These are phyloP conservation scores for Colletotrichum sp. DNA, from an alignment of 2,329 filamentous ascomycete genomes.

Conservation along the genomic window DNA sequence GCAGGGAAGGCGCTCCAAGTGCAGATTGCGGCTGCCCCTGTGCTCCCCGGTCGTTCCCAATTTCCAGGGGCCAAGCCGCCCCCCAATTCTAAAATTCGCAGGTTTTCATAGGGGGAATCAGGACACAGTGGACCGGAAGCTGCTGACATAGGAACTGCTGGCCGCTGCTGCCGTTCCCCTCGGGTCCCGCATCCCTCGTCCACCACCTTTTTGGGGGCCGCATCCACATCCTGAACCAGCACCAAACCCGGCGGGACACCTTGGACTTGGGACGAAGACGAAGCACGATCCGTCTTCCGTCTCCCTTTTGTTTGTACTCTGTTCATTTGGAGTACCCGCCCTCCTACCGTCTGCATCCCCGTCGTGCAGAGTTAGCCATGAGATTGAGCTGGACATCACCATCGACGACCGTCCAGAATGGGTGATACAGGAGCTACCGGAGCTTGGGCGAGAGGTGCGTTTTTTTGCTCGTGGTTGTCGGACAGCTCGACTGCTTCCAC, in stretches of 20 bases:
- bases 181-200: not conserved
- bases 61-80: constrained; percentile 2
- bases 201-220: not conserved
- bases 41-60: not conserved
- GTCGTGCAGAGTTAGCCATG: constrained; percentile 12
- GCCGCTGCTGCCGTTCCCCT: not conserved
- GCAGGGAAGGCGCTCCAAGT: not conserved
- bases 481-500: not conserved
- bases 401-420: constrained; percentile 17
- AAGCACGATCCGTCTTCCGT: not conserved
- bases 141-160: not conserved
- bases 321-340: not conserved
- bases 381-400: constrained; percentile 8
- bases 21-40: constrained; percentile 4
- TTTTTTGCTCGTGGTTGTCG: not conserved
- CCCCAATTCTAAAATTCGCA: not conserved
- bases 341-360: not conserved
- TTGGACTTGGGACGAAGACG: constrained; percentile 14
- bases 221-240: not conserved
- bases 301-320: not conserved
- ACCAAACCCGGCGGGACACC: not conserved
- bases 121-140: not conserved
- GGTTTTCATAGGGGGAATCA: constrained; percentile 15
- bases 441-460: constrained; percentile 14
- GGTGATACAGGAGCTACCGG: constrained; percentile 10